phyloP scores from a whole-genome alignment of 257 asterid genomes.

The Mitragyna speciosa region DNA sequence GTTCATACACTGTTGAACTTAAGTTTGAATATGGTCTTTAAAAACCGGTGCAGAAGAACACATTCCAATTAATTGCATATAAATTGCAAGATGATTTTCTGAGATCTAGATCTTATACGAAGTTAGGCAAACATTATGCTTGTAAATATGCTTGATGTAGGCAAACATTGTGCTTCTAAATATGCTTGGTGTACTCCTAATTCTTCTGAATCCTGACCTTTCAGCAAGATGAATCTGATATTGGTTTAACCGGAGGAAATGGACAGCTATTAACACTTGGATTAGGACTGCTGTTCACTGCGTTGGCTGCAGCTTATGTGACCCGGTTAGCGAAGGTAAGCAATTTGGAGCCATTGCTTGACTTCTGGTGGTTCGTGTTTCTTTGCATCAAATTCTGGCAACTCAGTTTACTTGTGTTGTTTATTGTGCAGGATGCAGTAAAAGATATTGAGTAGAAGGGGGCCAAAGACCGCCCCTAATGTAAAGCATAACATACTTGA shows the following conservation, averaged over 20 bases:
- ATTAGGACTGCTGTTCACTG: conserved; percentile 74
- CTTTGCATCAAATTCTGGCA: background rate
- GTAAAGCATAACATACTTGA: background rate
- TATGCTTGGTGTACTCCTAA: background rate
- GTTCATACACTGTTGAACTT: background rate
- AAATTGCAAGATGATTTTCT: no score
- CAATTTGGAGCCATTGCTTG: background rate
- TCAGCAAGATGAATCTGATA: conserved; percentile 84
- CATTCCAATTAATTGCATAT: background rate
- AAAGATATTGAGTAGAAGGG: conserved; percentile 38
- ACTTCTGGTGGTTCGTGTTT: background rate
- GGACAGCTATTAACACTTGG: conserved; percentile 82
- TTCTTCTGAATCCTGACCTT: conserved; percentile 12
- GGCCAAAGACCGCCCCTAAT: background rate
- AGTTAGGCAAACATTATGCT: background rate
- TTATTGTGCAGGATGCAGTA: conserved; percentile 43
- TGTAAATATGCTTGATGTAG: no score
- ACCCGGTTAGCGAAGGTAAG: conserved; percentile 88
- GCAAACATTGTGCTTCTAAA: background rate
- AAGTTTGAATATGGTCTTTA: background rate
- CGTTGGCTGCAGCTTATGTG: conserved; percentile 80
- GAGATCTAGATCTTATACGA: background rate
- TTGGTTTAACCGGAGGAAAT: conserved; percentile 62
- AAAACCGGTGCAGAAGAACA: background rate
- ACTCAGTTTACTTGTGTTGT: background rate